Evolutionary conservation across 2,329 filamentous ascomycete genomes (phyloP).

Genomic region (Xylaria arbuscula): DNA sequence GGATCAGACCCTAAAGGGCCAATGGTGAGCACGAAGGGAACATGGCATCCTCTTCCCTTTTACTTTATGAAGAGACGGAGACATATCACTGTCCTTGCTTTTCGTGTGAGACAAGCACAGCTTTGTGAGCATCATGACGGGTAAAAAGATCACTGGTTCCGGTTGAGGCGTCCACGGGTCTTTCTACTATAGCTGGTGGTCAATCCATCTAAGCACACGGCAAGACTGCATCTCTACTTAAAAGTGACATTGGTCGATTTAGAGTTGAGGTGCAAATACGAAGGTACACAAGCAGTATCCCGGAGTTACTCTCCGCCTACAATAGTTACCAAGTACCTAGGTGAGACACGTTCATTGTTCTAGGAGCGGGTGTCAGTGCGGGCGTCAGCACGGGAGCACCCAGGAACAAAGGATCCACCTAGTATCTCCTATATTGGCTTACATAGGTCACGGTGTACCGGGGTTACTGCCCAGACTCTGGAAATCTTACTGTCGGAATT

Average conservation of each 20-base stretch:
- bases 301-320: no score
- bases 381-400: no score
- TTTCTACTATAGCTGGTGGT: background rate
- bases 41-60: no score
- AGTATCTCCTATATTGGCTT: no score
- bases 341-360: background rate
- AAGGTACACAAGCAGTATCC: background rate
- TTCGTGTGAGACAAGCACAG: constrained; percentile 2
- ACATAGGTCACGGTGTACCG: no score
- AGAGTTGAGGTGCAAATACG: background rate
- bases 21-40: background rate
- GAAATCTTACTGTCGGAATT: no score
- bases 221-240: background rate
- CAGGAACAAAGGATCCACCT: background rate
- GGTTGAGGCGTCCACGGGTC: background rate
- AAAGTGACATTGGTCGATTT: background rate
- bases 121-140: constrained; percentile 7
- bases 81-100: background rate
- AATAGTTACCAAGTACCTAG: no score
- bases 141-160: background rate
- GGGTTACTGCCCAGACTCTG: no score
- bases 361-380: background rate
- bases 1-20: background rate
- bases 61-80: no score
- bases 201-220: background rate